Evolutionary conservation across 2,329 filamentous ascomycete genomes (phyloP).

Genomic region (Monilinia laxa): DNA sequence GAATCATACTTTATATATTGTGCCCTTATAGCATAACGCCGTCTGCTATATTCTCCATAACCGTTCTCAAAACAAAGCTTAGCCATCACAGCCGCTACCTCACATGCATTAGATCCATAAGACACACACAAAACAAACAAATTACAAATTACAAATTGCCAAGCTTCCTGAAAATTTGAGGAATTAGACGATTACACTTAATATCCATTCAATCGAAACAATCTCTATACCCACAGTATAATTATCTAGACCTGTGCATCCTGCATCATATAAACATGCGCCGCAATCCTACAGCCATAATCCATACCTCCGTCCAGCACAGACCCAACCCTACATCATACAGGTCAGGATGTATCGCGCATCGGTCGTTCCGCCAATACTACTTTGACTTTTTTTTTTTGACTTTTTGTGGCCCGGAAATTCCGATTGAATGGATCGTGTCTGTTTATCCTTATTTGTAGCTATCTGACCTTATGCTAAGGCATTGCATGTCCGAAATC

Average conservation of each 20-base stretch:
- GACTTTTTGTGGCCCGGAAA: neutral
- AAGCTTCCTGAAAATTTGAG: too few species aligned
- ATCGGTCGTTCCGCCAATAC: slow-evolving; percentile 4
- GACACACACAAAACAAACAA: neutral
- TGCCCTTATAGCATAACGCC: neutral
- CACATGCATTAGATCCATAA: neutral
- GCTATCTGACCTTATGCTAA: neutral
- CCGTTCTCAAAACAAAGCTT: neutral
- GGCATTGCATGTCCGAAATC: neutral
- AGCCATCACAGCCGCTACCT: neutral
- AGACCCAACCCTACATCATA: neutral
- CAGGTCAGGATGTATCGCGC: neutral
- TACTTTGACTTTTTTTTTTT: neutral
- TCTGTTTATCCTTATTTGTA: neutral
- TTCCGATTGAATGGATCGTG: neutral
- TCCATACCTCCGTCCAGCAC: neutral
- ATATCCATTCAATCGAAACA: too few species aligned
- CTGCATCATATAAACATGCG: neutral
- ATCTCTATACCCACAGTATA: neutral
- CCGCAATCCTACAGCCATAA: neutral
- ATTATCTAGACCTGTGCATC: neutral
- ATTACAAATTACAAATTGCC: neutral
- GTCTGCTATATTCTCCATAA: neutral
- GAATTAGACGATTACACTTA: neutral
- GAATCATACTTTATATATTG: neutral